Percentiles rank a stretch among this genome's conserved stretches.
phyloP scores from a whole-genome alignment of 192 early-diverging fungal species.

The Chytriomyces hyalinus region DNA sequence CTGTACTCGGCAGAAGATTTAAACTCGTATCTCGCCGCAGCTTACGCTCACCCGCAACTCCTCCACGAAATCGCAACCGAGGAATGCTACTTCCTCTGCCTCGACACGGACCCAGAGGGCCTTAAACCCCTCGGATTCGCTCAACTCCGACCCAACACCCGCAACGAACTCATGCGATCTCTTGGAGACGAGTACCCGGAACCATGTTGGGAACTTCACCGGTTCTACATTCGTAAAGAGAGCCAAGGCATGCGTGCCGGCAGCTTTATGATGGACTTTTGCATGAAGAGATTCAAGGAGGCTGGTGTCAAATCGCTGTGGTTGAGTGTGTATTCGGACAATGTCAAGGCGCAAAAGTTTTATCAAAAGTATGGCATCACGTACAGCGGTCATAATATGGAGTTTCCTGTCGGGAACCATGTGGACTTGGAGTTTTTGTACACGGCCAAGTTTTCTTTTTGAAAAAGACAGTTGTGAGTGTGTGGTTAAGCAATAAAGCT shows the following conservation, averaged over 20 bases:
- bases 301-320: conserved; percentile 17
- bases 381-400: conserved; percentile 2
- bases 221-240: conserved; percentile 18
- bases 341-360: conserved; percentile 14
- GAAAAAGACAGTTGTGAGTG: too few relatives aligned
- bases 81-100: conserved; percentile 6
- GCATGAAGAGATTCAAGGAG: conserved; percentile 15
- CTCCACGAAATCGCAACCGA: conserved; percentile 1
- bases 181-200: not conserved
- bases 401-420: conserved; percentile 18
- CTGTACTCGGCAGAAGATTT: conserved; percentile 7
- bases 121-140: conserved; percentile 10
- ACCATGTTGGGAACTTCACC: conserved; percentile 25
- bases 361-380: conserved; percentile 25
- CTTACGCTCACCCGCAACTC: not conserved
- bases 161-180: not conserved
- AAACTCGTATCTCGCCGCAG: not conserved
- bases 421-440: conserved; percentile 24
- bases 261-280: not conserved
- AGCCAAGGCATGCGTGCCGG: conserved; percentile 9
- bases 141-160: conserved; percentile 18
- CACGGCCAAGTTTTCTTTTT: not conserved
- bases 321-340: conserved; percentile 21
- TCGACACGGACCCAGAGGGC: not conserved
- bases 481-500: too few relatives aligned